phyloP scores from a whole-genome alignment of 257 asterid genomes.

The Nicotiana paniculata region DNA sequence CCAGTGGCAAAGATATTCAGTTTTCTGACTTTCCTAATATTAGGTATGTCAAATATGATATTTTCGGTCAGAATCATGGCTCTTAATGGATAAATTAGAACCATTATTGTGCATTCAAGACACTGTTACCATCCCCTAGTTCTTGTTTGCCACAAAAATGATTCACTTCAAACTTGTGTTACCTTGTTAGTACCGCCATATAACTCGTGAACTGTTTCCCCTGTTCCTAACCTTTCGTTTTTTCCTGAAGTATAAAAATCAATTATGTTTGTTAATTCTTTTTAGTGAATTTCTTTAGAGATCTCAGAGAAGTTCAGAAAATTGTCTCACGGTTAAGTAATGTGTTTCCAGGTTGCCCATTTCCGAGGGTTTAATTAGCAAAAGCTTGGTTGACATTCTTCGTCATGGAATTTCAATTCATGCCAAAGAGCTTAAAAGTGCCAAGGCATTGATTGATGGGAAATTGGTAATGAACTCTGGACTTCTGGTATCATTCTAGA shows the following conservation, averaged over 20 bases:
- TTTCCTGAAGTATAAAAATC: neutral
- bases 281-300: neutral
- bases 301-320: neutral
- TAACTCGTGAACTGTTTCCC: neutral
- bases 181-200: neutral
- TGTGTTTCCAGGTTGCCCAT: conserved; percentile 58
- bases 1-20: neutral
- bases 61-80: neutral
- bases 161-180: neutral
- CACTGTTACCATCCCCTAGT: neutral
- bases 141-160: neutral
- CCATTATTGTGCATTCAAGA: neutral
- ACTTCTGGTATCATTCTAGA: neutral
- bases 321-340: neutral
- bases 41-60: neutral
- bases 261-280: neutral
- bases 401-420: conserved; percentile 52
- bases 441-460: conserved; percentile 69
- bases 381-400: conserved; percentile 57
- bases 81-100: neutral
- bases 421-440: conserved; percentile 66
- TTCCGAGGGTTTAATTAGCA: conserved; percentile 29
- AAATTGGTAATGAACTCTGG: conserved; percentile 53
- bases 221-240: neutral
- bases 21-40: neutral